These are phyloP conservation scores for Termitomyces sp. DNA, from an alignment of 768 basidiomycete species.

Conservation along the genomic window DNA sequence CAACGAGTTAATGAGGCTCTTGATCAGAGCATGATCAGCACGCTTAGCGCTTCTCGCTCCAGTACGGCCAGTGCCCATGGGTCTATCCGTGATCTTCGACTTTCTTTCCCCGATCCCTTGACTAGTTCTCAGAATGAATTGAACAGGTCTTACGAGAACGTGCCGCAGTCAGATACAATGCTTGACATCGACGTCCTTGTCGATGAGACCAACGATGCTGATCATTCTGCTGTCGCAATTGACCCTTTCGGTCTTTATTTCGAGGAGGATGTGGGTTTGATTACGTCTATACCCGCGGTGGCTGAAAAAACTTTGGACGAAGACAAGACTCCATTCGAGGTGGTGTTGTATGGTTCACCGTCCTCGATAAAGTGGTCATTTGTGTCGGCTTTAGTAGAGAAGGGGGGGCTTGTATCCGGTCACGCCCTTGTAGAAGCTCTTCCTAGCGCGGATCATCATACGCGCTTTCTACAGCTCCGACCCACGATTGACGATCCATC, in stretches of 20 bases:
- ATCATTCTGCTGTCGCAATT: conserved; percentile 11
- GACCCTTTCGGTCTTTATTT: conserved; percentile 14
- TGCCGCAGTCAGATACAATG: conserved; percentile 35
- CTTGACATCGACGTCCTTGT: conserved; percentile 22
- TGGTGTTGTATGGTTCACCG: conserved; percentile 66
- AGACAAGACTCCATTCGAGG: conserved; percentile 45
- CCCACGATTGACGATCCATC: conserved; percentile 22
- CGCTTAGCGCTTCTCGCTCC: conserved; percentile 70
- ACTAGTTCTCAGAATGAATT: conserved; percentile 66
- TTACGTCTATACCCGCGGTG: conserved; percentile 34
- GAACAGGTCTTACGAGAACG: conserved; percentile 56
- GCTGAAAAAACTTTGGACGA: conserved; percentile 23
- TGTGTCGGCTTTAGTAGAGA: conserved; percentile 56
- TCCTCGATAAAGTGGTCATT: conserved; percentile 60
- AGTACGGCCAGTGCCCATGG: conserved; percentile 54
- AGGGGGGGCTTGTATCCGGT: conserved; percentile 41
- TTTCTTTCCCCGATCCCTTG: conserved; percentile 84
- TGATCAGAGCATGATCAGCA: conserved; percentile 82
- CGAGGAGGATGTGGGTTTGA: conserved; percentile 33
- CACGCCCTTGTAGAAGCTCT: conserved; percentile 26
- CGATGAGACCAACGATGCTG: conserved; percentile 20
- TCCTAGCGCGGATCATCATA: conserved; percentile 21
- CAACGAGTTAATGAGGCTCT: conserved; percentile 68
- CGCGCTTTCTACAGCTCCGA: conserved; percentile 29
- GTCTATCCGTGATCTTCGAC: conserved; percentile 69